Percentiles rank a stretch among this genome's conserved stretches.
These are phyloP conservation scores for Wickerhamiella sergipiensis DNA, from an alignment of 805 yeast species.

Conservation along the genomic window DNA sequence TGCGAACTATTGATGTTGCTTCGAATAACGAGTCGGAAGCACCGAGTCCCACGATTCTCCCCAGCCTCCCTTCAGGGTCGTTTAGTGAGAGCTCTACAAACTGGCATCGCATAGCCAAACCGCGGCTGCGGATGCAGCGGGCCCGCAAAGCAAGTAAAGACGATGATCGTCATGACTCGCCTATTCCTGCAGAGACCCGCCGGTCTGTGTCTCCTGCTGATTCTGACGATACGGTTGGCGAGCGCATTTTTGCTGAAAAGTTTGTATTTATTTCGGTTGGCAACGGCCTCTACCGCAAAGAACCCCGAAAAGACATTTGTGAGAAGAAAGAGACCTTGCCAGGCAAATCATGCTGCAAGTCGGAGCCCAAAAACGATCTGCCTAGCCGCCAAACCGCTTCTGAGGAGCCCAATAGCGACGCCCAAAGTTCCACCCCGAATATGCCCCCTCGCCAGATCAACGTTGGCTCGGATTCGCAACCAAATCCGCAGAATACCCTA, in stretches of 20 bases:
- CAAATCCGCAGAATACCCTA: background rate
- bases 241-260: conserved; percentile 14
- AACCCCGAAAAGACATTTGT: conserved; percentile 1
- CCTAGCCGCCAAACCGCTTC: no score
- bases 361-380: background rate
- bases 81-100: background rate
- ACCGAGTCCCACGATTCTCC: background rate
- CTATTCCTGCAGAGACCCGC: background rate
- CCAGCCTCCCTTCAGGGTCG: background rate
- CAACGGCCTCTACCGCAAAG: conserved; percentile 22
- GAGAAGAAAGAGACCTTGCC: background rate
- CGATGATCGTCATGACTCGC: background rate
- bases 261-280: conserved; percentile 24
- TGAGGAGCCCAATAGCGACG: no score
- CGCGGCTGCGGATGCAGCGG: background rate
- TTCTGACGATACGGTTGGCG: conserved; percentile 10
- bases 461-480: background rate
- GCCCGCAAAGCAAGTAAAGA: background rate
- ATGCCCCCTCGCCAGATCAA: background rate
- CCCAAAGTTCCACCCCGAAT: no score
- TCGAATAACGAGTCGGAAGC: background rate
- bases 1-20: background rate
- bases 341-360: background rate
- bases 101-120: background rate
- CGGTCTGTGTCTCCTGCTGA: background rate